Evolutionary conservation across 805 yeast species (phyloP).

Genomic region (Pichia kluyveri): DNA sequence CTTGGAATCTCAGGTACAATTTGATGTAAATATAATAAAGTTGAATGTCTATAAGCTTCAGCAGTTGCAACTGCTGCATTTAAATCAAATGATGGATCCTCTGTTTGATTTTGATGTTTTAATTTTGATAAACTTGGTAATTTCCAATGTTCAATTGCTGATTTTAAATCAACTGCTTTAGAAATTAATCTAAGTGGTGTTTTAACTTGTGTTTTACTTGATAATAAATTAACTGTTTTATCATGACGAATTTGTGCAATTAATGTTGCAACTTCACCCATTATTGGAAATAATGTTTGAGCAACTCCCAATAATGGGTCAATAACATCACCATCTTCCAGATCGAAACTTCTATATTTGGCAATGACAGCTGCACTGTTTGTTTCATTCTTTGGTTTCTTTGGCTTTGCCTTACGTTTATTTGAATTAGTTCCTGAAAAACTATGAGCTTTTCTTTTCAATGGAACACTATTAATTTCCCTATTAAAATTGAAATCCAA

Average conservation of each 20-base stretch:
- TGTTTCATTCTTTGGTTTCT: slow-evolving; percentile 4
- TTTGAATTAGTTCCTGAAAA: not conserved
- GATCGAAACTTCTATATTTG: slow-evolving; percentile 30
- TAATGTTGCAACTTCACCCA: slow-evolving; percentile 54
- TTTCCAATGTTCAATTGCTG: slow-evolving; percentile 47
- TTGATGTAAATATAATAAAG: slow-evolving; percentile 53
- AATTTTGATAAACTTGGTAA: slow-evolving; percentile 33
- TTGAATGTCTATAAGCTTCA: slow-evolving; percentile 56
- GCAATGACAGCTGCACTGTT: slow-evolving; percentile 27
- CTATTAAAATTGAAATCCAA: not conserved
- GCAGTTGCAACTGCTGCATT: slow-evolving; percentile 60
- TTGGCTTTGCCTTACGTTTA: slow-evolving; percentile 5
- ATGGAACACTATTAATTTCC: not conserved
- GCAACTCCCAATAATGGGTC: slow-evolving; percentile 66
- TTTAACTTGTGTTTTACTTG: slow-evolving; percentile 8
- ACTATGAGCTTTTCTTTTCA: not conserved
- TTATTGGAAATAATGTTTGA: slow-evolving; percentile 52
- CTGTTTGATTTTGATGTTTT: slow-evolving; percentile 15
- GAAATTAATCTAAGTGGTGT: slow-evolving; percentile 42
- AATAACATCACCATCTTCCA: slow-evolving; percentile 30
- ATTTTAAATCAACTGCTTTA: slow-evolving; percentile 44
- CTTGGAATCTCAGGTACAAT: slow-evolving; percentile 65
- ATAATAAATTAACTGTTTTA: slow-evolving; percentile 14
- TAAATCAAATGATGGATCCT: slow-evolving; percentile 44
- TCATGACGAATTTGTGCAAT: slow-evolving; percentile 37